phyloP scores from a whole-genome alignment of 352 stramenopile genomes.

The Globisporangium cylindrosporum region DNA sequence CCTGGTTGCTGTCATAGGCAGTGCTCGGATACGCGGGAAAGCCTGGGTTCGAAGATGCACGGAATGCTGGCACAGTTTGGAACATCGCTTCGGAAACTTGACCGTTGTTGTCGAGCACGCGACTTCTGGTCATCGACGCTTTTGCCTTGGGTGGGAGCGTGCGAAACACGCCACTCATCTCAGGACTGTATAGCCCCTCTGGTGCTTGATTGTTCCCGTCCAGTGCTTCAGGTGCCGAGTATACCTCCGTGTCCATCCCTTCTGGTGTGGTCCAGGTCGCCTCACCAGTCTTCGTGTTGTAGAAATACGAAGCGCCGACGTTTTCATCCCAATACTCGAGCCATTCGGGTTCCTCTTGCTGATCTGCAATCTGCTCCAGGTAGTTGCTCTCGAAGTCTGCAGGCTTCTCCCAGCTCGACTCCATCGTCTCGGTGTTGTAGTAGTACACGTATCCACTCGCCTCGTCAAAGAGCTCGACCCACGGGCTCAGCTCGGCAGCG shows the following conservation, averaged over 20 bases:
- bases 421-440: slow-evolving; percentile 49
- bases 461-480: slow-evolving; percentile 76
- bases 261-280: slow-evolving; percentile 61
- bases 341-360: slow-evolving; percentile 38
- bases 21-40: not conserved
- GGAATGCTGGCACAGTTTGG: slow-evolving; percentile 10
- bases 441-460: slow-evolving; percentile 65
- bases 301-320: slow-evolving; percentile 60
- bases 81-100: slow-evolving; percentile 15
- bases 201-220: slow-evolving; percentile 3
- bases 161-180: not conserved
- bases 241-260: slow-evolving; percentile 1
- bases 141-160: slow-evolving; percentile 21
- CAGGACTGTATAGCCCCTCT: not conserved
- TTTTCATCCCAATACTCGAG: slow-evolving; percentile 77
- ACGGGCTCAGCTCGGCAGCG: slow-evolving; percentile 21
- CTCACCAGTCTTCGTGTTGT: slow-evolving; percentile 65
- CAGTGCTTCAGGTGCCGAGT: slow-evolving; percentile 1
- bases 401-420: slow-evolving; percentile 47
- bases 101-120: not conserved
- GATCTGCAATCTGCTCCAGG: not conserved
- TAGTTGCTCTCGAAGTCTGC: not conserved
- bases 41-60: not conserved
- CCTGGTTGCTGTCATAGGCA: not conserved
- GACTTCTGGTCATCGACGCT: not conserved